Conservation (phyloP, 148 eudicot genomes). For the Polygonum maritimum region DNA sequence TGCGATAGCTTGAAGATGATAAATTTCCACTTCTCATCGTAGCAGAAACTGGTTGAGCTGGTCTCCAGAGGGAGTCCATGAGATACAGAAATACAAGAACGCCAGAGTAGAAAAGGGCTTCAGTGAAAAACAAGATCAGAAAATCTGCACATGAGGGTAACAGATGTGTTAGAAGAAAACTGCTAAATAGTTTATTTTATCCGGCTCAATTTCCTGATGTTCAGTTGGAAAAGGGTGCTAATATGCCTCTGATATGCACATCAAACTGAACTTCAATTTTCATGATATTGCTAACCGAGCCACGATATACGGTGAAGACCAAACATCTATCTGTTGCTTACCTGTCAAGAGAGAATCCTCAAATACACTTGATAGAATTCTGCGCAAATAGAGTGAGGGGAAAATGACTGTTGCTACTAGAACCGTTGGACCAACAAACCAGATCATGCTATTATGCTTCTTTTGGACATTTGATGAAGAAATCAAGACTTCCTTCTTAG, state of each 20-base stretch:
- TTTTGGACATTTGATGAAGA: constrained; percentile 17
- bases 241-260: background rate
- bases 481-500: constrained; percentile 24
- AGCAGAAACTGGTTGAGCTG: constrained; percentile 28
- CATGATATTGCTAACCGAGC: background rate
- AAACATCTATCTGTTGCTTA: constrained; percentile 13
- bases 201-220: background rate
- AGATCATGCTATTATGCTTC: constrained; percentile 46
- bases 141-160: constrained; percentile 56
- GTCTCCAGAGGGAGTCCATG: constrained; percentile 54
- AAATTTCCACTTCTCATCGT: constrained; percentile 24
- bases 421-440: constrained; percentile 84
- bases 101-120: constrained; percentile 88
- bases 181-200: background rate
- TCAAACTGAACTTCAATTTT: background rate
- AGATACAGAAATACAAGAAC: constrained; percentile 67
- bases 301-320: background rate
- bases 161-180: background rate
- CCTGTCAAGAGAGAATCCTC: constrained; percentile 97
- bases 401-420: constrained; percentile 84
- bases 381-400: constrained; percentile 91
- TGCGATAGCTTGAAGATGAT: constrained; percentile 48
- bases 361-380: constrained; percentile 72
- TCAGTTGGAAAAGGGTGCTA: background rate
- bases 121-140: constrained; percentile 90